These are phyloP conservation scores for Hyparrhenia diplandra DNA, from an alignment of 176 grass and related monocot genomes.

Conservation along the genomic window DNA sequence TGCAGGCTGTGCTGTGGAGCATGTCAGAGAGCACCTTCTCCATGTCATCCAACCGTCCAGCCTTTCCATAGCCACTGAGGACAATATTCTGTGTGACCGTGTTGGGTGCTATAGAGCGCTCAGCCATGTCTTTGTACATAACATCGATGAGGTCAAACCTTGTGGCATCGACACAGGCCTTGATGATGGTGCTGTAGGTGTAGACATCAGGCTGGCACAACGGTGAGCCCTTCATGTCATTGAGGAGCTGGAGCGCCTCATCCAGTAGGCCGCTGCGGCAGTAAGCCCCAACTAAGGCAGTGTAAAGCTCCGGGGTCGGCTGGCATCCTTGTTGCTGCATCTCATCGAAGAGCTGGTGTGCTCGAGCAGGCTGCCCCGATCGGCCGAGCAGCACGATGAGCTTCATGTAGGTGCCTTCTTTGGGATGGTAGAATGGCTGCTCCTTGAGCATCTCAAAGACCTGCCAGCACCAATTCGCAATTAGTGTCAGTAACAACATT, in stretches of 20 bases:
- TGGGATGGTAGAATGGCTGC: constrained; percentile 79
- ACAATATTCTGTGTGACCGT: constrained; percentile 91
- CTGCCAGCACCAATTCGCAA: constrained; percentile 7
- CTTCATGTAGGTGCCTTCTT: constrained; percentile 87
- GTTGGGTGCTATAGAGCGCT: constrained; percentile 58
- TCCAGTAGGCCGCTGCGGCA: constrained; percentile 57
- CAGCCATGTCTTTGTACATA: constrained; percentile 74
- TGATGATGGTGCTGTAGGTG: constrained; percentile 84
- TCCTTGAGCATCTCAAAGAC: constrained; percentile 83
- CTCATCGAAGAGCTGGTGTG: constrained; percentile 54
- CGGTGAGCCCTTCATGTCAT: too few species aligned
- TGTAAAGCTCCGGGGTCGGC: constrained; percentile 67
- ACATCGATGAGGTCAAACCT: constrained; percentile 65
- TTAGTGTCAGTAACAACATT: background rate
- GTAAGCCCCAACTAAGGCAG: constrained; percentile 69
- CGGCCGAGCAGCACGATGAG: constrained; percentile 62
- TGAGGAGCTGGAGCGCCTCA: constrained; percentile 57
- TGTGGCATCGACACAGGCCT: constrained; percentile 55
- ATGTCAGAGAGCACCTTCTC: constrained; percentile 67
- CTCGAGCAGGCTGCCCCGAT: constrained; percentile 51
- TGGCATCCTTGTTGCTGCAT: constrained; percentile 64
- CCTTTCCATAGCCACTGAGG: constrained; percentile 76
- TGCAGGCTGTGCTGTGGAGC: constrained; percentile 57
- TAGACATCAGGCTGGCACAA: constrained; percentile 64
- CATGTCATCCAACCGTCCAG: constrained; percentile 78